Conservation (phyloP, 2,329 filamentous ascomycete species). For the Penicillium olsonii region DNA sequence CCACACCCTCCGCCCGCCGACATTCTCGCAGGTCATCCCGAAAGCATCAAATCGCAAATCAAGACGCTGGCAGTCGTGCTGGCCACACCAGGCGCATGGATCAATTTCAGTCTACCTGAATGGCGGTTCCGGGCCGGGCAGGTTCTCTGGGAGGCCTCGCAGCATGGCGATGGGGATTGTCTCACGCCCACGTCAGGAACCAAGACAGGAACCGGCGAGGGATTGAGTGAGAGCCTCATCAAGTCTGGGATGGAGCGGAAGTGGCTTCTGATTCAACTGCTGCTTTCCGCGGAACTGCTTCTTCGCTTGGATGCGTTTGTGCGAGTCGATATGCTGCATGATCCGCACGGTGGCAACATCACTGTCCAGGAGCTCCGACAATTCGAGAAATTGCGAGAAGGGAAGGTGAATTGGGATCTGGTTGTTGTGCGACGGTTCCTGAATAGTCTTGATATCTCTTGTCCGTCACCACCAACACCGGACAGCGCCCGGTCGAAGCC, state of each 20-base stretch:
- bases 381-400: slow-evolving; percentile 50
- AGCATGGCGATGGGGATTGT: slow-evolving; percentile 39
- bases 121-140: slow-evolving; percentile 50
- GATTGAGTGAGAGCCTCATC: slow-evolving; percentile 25
- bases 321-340: slow-evolving; percentile 42
- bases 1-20: slow-evolving; percentile 34
- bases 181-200: slow-evolving; percentile 15
- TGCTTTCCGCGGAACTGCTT: slow-evolving; percentile 56
- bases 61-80: slow-evolving; percentile 46
- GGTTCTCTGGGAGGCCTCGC: slow-evolving; percentile 44
- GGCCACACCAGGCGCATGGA: slow-evolving; percentile 47
- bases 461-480: slow-evolving; percentile 10
- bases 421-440: slow-evolving; percentile 55
- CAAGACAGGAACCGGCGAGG: too few relatives aligned
- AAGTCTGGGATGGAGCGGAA: slow-evolving; percentile 48
- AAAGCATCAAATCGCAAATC: slow-evolving; percentile 49
- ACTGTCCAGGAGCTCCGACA: slow-evolving; percentile 46
- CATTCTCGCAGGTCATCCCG: slow-evolving; percentile 25
- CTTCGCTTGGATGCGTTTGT: slow-evolving; percentile 54
- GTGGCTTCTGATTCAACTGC: slow-evolving; percentile 56
- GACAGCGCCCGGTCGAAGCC: slow-evolving; percentile 1
- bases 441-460: slow-evolving; percentile 50
- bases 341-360: slow-evolving; percentile 42
- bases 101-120: slow-evolving; percentile 50
- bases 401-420: slow-evolving; percentile 59